Conservation (phyloP, 2,329 filamentous ascomycete genomes). For the Clarireedia paspali region DNA sequence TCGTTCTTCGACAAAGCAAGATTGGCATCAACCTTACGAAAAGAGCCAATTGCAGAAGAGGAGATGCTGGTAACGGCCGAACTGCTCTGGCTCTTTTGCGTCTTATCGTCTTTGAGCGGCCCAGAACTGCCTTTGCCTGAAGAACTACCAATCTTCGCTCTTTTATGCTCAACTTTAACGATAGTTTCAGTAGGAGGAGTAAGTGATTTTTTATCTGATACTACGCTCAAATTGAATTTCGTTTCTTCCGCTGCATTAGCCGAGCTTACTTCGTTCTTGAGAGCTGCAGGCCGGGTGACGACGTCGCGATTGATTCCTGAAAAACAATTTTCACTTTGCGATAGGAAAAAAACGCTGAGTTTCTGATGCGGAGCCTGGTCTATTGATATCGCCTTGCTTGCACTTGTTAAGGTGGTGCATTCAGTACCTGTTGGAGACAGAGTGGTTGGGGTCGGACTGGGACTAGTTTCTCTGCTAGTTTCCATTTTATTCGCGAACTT, state of each 20-base stretch:
- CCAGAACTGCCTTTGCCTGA: neutral
- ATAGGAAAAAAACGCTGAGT: constrained; percentile 5
- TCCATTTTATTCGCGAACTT: neutral
- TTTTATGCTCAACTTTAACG: neutral
- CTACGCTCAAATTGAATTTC: neutral
- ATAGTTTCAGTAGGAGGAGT: neutral
- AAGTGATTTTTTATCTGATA: neutral
- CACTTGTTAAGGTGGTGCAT: neutral
- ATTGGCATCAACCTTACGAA: constrained; percentile 13
- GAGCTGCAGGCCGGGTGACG: neutral
- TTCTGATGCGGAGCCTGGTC: constrained; percentile 12
- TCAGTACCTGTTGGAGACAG: neutral
- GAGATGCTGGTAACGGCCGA: constrained; percentile 8
- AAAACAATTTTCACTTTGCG: neutral
- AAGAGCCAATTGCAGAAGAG: constrained; percentile 1
- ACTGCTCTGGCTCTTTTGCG: neutral
- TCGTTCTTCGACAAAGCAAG: neutral
- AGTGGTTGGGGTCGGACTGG: neutral
- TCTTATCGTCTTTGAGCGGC: constrained; percentile 1
- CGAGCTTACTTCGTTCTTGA: neutral
- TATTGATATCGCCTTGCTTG: constrained; percentile 10
- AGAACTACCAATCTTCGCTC: neutral
- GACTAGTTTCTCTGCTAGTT: neutral
- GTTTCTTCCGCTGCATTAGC: no score
- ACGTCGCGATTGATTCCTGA: no score